These are phyloP conservation scores for Scenedesmus sp. DNA, from an alignment of 163 green algal species.

Conservation along the genomic window DNA sequence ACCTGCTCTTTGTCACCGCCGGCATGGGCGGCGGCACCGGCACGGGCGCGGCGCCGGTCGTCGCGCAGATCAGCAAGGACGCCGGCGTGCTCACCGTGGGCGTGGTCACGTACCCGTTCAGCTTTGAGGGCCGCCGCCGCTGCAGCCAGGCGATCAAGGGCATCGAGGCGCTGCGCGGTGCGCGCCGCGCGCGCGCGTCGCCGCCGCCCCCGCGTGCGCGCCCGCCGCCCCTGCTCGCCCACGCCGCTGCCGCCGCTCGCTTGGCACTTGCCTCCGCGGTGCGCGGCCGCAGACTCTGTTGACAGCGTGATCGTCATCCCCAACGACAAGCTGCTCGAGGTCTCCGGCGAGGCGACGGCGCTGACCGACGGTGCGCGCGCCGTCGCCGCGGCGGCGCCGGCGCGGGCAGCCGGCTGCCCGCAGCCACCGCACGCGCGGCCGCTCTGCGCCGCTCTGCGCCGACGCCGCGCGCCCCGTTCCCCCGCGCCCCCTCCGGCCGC, in stretches of 20 bases:
- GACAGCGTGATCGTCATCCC: slow-evolving; percentile 93
- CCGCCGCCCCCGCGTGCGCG: too few species aligned
- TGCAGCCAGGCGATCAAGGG: slow-evolving; percentile 77
- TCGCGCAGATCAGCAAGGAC: slow-evolving; percentile 84
- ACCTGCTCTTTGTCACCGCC: slow-evolving; percentile 90
- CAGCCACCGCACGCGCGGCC: slow-evolving; percentile 75
- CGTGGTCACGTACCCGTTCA: slow-evolving; percentile 96
- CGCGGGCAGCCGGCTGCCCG: too few species aligned
- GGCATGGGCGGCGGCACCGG: slow-evolving; percentile 95
- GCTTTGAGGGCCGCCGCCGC: slow-evolving; percentile 89
- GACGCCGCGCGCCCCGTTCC: too few species aligned
- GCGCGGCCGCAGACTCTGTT: too few species aligned
- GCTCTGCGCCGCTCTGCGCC: too few species aligned
- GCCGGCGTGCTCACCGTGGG: slow-evolving; percentile 92
- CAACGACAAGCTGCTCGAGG: slow-evolving; percentile 94
- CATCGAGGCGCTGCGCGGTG: slow-evolving; percentile 72
- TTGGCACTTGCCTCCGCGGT: too few species aligned
- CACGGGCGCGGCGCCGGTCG: slow-evolving; percentile 86
- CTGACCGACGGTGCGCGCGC: slow-evolving; percentile 90
- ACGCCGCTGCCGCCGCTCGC: too few species aligned
- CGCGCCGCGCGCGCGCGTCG: too few species aligned
- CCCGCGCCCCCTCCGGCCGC: not conserved
- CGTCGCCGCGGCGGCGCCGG: too few species aligned
- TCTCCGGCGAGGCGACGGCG: slow-evolving; percentile 74
- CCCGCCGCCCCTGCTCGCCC: too few species aligned